Percentiles rank a stretch among this genome's conserved stretches.
phyloP scores from a whole-genome alignment of 805 yeast species.

The Kuraishia capsulata region DNA sequence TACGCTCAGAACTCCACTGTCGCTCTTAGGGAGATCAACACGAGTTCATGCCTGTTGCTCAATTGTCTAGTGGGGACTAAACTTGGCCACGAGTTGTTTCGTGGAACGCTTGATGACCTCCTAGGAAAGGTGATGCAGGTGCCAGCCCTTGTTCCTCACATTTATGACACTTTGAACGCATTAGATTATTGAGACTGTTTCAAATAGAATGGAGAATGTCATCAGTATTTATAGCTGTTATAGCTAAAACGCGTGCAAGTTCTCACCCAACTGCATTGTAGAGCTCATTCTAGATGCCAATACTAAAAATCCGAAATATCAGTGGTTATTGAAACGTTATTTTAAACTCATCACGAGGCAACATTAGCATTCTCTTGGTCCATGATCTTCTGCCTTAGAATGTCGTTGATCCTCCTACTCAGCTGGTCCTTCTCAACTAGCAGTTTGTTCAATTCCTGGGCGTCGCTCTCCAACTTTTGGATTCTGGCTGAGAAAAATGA shows the following conservation, averaged over 20 bases:
- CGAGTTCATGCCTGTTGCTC: conserved; percentile 25
- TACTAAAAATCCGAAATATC: too few species aligned
- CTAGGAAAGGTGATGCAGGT: conserved; percentile 22
- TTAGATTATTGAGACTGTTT: conserved; percentile 14
- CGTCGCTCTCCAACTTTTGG: conserved; percentile 61
- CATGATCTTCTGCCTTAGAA: conserved; percentile 42
- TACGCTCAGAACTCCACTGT: conserved; percentile 22
- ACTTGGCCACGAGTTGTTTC: conserved; percentile 22
- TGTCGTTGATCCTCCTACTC: conserved; percentile 51
- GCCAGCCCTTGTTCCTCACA: conserved; percentile 21
- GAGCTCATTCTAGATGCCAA: too few species aligned
- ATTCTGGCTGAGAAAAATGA: conserved; percentile 68
- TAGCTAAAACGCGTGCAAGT: too few species aligned
- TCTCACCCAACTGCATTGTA: too few species aligned
- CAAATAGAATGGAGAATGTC: conserved; percentile 2
- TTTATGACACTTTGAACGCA: conserved; percentile 14
- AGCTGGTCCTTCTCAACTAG: conserved; percentile 66
- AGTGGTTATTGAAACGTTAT: too few species aligned
- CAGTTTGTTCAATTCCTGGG: conserved; percentile 63
- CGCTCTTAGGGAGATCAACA: conserved; percentile 28
- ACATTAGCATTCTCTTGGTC: conserved; percentile 27
- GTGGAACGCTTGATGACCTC: conserved; percentile 20
- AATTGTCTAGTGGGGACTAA: conserved; percentile 23
- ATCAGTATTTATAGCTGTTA: conserved; percentile 4
- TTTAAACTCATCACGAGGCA: too few species aligned